Evolutionary conservation across 495 filamentous ascomycete species (phyloP), one percentile per base, ranked within the genome.

Genomic region (Cladorrhinum samala): DNA sequence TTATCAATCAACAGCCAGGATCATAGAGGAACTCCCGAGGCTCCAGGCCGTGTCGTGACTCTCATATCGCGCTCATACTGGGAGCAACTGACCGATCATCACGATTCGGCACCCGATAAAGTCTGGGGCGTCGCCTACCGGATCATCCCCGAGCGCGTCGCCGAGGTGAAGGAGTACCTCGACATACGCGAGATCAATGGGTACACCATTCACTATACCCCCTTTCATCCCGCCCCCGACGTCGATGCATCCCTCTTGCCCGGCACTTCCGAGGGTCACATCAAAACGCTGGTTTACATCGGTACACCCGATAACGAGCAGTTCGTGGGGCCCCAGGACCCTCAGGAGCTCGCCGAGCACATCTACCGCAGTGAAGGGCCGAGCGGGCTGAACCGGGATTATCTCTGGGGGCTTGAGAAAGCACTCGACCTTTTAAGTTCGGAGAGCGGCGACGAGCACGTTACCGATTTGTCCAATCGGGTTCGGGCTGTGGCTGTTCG

Each of bases 151-250:
- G 72, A 76, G 1, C 79, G 85, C 53, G 88, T 93, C 14, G 77
- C 81, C 53, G 86, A 91, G 71, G 94, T 96, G 2, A 84, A 87
- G 53, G 78, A 86, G 49, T 72, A 96, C 68, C 89, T 99, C 33
- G 91, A 97, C 65, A 91, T 95, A 52, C 86, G 94, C 13, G 94
- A 99, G 71, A 95, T 96, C 60, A 93, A 97, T 66, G 94, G 94
- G 6, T 97, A 97, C 65, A 87, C 81, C 27, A 90, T 93, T 56
- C 89, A 94, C 64, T 88, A 88, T 68, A 91, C 88, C 18, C 82
- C 84, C 1, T 95, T 95, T 68, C 74, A 88, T 63, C 79, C 86
- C 9, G 73, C 78, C 11, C 62, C 74, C 49, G 71, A 66, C 62
- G 24, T 30, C 42, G 38, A 52, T 43, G 42, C 56, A 2, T 4